Evolutionary conservation across 2,329 filamentous ascomycete genomes (phyloP).

Genomic region (Monosporascus sp.): DNA sequence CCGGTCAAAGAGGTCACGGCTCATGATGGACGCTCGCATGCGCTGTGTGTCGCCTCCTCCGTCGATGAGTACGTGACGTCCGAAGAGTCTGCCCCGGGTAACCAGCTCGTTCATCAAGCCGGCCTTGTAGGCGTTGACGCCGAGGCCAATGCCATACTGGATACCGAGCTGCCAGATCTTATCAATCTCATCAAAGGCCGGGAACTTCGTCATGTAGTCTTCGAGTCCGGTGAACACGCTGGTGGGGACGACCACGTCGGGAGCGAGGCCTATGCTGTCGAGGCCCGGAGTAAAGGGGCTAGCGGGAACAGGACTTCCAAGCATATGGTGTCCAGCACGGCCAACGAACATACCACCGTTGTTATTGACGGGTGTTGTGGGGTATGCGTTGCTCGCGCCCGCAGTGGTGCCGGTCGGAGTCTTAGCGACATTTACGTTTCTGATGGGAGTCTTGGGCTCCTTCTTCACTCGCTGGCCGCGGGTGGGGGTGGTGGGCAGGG

Average conservation of each 20-base stretch:
- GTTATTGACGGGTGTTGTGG: no score
- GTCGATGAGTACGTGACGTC: neutral
- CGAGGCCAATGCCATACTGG: conserved; percentile 18
- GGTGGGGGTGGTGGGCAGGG: no score
- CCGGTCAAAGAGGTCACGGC: neutral
- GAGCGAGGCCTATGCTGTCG: neutral
- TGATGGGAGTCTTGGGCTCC: no score
- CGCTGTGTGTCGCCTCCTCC: neutral
- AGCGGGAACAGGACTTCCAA: no score
- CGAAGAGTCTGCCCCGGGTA: conserved; percentile 6
- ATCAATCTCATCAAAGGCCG: conserved; percentile 5
- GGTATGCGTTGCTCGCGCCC: no score
- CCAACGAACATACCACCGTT: no score
- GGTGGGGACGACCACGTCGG: neutral
- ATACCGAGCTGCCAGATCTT: conserved; percentile 12
- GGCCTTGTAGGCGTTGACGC: conserved; percentile 7
- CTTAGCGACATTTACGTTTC: no score
- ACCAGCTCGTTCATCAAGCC: conserved; percentile 12
- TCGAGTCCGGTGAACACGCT: conserved; percentile 6
- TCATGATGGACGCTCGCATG: neutral
- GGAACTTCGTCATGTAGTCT: conserved; percentile 1
- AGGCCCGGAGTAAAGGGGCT: no score
- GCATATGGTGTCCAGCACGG: no score
- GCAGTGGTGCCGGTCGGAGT: no score
- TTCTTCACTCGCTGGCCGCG: no score